Base-by-base conservation (phyloP, 352 stramenopile species). In the Phytopythium vexans region DNA sequence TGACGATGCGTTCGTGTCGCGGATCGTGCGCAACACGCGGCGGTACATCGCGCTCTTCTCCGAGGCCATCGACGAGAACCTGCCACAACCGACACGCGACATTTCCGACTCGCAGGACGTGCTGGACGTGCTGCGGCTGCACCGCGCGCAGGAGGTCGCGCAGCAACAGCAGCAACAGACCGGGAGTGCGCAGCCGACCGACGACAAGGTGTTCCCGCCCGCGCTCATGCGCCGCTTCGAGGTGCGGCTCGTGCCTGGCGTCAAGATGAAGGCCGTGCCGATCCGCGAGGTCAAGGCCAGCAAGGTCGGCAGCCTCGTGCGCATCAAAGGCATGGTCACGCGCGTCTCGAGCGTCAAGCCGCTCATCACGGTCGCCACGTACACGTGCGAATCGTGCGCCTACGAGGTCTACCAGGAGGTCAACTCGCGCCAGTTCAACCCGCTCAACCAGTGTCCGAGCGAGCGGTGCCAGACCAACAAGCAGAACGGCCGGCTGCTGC, bases 331-430 rank as follows among this genome's bases (percentile, higher is more conserved):
- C 21, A 99, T 99, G 86, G 95, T 99, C 34, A 99, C 98, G 1
- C 85, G 97, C n/a, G 88, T 98, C 0, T 98, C 96, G 0, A 98
- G 98, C 58, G 97, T 99, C 40, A 99, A 99, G 68, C 97, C 97
- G 0, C 77, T 98, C 15, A 84, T 98, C 41, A 87, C 84, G 1
- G 97, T 99, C 3, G 94, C 94, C 0, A 99, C 97, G 1, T 99
- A 99, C 77, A 98, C 95, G 21, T 99, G 97, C 64, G 93, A 98
- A 52, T 73, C 85, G 8, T 98, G 93, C 56, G 95, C 95, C 1
- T 97, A 91, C 45, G 97, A 99, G 82, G 86, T 98, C 35, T 99
- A 99, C 64, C 96, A 99, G 63, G 89, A 98, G 51, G 87, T 97
- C 31, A 93, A 96, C 59, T 71, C 84, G 36, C 76, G 89, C 10